Evolutionary conservation across 139 green algal species (phyloP), one percentile per base, ranked within the genome.

Genomic region (Deuterostichococcus epilithicus): DNA sequence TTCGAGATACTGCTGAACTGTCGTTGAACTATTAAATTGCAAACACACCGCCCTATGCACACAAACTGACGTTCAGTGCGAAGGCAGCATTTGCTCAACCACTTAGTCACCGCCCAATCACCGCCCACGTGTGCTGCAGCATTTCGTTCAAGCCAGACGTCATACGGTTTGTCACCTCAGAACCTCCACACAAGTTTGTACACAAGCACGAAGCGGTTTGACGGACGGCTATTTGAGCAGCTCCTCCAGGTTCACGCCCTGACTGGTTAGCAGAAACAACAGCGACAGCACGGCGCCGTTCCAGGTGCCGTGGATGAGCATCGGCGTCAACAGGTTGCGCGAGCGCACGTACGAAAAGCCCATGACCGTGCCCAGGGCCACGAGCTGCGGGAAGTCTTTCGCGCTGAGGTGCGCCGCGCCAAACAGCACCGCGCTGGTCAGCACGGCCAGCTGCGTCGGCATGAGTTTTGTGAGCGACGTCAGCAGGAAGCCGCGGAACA

Each of bases 401-500:
- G 84, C 70, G 3, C 87, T 92, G 8, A 96, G 75, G 82, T 97
- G 93, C 6, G 88, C 89, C 18, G 85, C 44, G 8, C 88, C 93
- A 85, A 97, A 97, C 2, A 81, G 77, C 1, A 88, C 32, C 5
- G 84, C 81, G 58, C 84, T 92, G 22, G 32, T 60, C 1, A 90
- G 38, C 25, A 97, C 85, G 1, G 93, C 92, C 1, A 76, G 78
- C 76, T 76, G 86, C 3, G 84, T 87, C 42, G 91, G 89, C 87
- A 94, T 88, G 39, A 80, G 15, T 68, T 90, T 89, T 28, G 90
- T 91, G 18, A 97, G 83, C 0, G 88, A 91, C 37, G 92, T 90
- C 10, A 97, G 85, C 69, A 97, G 86, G 83, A 97, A 97, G 60
- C 93, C 93, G 8, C 93, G 82, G 86, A 97, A 97, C 22, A 97